Conservation (phyloP, 257 asterid species). For the Fraxinus pennsylvanica region DNA sequence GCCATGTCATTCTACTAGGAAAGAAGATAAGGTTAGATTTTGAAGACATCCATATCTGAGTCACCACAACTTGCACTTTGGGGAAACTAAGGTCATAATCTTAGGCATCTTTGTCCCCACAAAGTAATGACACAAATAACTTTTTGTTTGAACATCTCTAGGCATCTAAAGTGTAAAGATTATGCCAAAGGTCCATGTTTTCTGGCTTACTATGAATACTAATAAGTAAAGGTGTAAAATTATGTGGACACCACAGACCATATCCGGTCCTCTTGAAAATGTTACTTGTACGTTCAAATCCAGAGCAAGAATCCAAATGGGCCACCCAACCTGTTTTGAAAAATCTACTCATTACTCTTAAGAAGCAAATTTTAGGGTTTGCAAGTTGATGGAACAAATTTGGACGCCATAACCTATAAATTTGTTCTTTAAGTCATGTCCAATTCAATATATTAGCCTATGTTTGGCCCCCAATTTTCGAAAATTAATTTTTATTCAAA, state of each 20-base stretch:
- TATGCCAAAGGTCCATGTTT: neutral
- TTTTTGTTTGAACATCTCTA: slow-evolving; percentile 9
- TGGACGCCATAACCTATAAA: neutral
- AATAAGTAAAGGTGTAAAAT: neutral
- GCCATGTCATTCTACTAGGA: slow-evolving; percentile 31
- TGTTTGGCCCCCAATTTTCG: no score
- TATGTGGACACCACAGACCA: neutral
- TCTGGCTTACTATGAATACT: neutral
- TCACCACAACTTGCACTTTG: slow-evolving; percentile 39
- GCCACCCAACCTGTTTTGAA: no score
- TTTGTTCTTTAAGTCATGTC: neutral
- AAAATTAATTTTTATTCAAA: no score
- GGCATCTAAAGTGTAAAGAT: slow-evolving; percentile 14
- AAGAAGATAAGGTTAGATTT: slow-evolving; percentile 36
- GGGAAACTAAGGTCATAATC: slow-evolving; percentile 13
- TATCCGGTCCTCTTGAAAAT: neutral
- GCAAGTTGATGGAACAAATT: neutral
- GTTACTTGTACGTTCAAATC: neutral
- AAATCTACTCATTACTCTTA: no score
- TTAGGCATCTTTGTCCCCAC: slow-evolving; percentile 36
- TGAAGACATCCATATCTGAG: slow-evolving; percentile 56
- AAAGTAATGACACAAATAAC: slow-evolving; percentile 30
- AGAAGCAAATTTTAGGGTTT: neutral
- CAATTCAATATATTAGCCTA: no score
- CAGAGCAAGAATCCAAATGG: neutral